phyloP scores from a whole-genome alignment of 2,329 filamentous ascomycete genomes.

The Cladobotryum protrusum region DNA sequence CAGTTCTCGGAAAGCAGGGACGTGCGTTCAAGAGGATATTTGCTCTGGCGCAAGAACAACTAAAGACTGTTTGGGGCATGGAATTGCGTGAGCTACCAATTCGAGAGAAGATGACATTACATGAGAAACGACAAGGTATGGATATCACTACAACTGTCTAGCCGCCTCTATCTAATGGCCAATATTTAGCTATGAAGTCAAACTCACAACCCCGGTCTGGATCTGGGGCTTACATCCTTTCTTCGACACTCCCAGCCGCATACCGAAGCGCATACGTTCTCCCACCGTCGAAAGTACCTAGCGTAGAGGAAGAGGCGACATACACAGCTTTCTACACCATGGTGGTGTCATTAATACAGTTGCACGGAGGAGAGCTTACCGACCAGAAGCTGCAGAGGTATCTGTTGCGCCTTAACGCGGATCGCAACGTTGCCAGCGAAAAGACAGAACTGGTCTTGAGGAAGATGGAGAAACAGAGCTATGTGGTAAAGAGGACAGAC shows the following conservation, averaged over 20 bases:
- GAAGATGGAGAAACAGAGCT: conserved; percentile 73
- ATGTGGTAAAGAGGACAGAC: conserved; percentile 70
- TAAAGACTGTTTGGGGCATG: conserved; percentile 81
- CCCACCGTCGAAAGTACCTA: conserved; percentile 60
- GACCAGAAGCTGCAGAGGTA: conserved; percentile 75
- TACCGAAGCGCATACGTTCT: conserved; percentile 65
- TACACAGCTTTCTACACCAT: conserved; percentile 79
- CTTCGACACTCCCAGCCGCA: conserved; percentile 60
- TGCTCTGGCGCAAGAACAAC: conserved; percentile 63
- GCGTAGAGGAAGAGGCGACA: conserved; percentile 61
- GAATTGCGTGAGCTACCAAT: conserved; percentile 76
- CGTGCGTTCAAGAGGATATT: conserved; percentile 74
- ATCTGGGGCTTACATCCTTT: conserved; percentile 71
- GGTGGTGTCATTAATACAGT: conserved; percentile 67
- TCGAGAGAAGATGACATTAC: conserved; percentile 73
- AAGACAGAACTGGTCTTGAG: conserved; percentile 70
- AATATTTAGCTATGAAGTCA: conserved; percentile 32
- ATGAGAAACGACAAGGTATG: conserved; percentile 67
- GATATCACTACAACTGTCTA: neutral
- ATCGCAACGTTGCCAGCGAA: conserved; percentile 66
- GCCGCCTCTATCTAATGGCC: neutral
- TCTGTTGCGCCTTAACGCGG: conserved; percentile 67
- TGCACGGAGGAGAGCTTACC: conserved; percentile 66
- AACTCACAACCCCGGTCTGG: conserved; percentile 48
- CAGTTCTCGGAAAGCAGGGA: conserved; percentile 65